A percentile compares a stretch with the other conserved stretches of the same genome.
Evolutionary conservation across 1,139 yeast genomes (phyloP).

Genomic region (Pichia sp.): DNA sequence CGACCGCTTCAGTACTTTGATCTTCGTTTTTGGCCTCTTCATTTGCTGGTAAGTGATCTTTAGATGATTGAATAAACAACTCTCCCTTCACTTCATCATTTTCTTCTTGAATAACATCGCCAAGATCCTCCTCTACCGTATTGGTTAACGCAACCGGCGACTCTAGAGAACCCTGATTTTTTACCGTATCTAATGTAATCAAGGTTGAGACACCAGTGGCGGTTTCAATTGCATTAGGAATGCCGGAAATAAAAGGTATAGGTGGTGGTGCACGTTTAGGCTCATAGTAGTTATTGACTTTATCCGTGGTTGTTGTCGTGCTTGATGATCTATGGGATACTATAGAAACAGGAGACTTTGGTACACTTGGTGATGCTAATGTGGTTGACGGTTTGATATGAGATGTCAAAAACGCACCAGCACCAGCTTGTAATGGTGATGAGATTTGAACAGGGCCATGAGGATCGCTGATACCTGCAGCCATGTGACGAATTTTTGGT

Average conservation of each 20-base stretch:
- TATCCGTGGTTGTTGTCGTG: neutral
- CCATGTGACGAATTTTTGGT: conserved; percentile 16
- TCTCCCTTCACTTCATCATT: conserved; percentile 5
- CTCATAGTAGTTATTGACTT: conserved; percentile 1
- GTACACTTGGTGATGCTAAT: neutral
- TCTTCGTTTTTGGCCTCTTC: neutral
- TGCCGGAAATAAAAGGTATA: conserved; percentile 1
- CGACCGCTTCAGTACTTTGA: conserved; percentile 4
- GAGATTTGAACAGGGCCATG: conserved; percentile 16
- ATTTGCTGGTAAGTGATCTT: neutral
- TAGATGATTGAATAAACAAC: neutral
- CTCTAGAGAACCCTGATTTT: neutral
- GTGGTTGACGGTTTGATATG: neutral
- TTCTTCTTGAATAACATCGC: conserved; percentile 6
- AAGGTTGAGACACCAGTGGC: neutral
- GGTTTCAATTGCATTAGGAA: conserved; percentile 2
- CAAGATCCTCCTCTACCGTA: conserved; percentile 1
- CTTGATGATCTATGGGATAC: neutral
- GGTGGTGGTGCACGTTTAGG: conserved; percentile 10
- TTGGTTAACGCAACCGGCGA: conserved; percentile 4
- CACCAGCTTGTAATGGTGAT: conserved; percentile 13
- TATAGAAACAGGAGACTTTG: neutral
- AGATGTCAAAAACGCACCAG: neutral
- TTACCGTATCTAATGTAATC: neutral
- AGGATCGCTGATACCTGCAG: conserved; percentile 16